Base-by-base conservation (phyloP, 345 rosid species). In the Cochlearia excelsa region DNA sequence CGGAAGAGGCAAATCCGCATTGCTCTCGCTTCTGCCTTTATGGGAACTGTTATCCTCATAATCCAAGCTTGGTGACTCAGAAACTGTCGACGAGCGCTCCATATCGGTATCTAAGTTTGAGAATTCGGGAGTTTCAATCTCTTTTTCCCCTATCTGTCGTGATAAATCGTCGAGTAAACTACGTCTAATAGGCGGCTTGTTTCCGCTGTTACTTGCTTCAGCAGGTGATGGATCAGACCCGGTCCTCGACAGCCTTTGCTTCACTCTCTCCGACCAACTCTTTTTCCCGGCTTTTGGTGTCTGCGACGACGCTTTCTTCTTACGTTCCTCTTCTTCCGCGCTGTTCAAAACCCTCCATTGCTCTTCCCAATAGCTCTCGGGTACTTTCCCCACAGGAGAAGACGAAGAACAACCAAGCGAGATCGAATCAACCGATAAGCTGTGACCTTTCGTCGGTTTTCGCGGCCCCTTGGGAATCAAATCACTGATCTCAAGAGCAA, bases 301-400 rank as follows among this genome's bases (percentile, higher is more conserved):
- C 65, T 61, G 65, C 51, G 78, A 72, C 3, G 37, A 72, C 4
- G 37, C 81, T 45, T 63, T 64, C 41, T 51, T 60, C 69, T 41
- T 67, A 30, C 73, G 71, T 67, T 60, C 74, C 51, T 56, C 75
- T 66, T 71, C 75, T 72, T 79, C 96, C 35, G 81, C 83, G 37
- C 82, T 79, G 69, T 86, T 87, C 68, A 78, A 34, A 65, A 76
- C 83, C 74, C 95, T 86, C 98, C 98, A 92, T 64, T 75, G 84
- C 72, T 82, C 98, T 78, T 92, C 98, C 98, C 98, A 92, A 48
- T 92, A 92, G 80, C 90, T 86, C 53, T 86, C 95, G 39, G 82
- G 92, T 51, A 83, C 82, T 66, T 28, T 59, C 54, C 57, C 76
- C 51, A 78, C 68, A 51, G 95, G 87, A 67, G 84, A 79, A 67